Evolutionary conservation across 805 yeast species (phyloP).

Genomic region (Huiozyma sinensis): DNA sequence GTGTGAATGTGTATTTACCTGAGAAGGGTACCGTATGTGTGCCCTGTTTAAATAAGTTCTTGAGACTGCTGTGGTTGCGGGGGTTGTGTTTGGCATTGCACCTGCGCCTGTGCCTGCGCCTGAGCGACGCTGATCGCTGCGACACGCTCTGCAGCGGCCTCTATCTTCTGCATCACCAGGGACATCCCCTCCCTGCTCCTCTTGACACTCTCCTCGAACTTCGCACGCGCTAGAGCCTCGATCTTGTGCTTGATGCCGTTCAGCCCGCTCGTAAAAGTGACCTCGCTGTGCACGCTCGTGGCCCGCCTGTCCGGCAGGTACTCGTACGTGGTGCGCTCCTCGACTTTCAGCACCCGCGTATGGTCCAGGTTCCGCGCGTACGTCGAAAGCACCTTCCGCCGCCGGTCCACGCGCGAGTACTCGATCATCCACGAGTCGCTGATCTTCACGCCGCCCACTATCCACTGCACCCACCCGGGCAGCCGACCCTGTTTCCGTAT

Average conservation of each 20-base stretch:
- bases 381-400: slow-evolving; percentile 41
- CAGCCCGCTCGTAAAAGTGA: slow-evolving; percentile 57
- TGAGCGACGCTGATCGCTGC: no score
- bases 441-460: slow-evolving; percentile 32
- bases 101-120: no score
- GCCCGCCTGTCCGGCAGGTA: slow-evolving; percentile 22
- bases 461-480: slow-evolving; percentile 61
- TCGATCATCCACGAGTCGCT: slow-evolving; percentile 78
- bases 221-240: slow-evolving; percentile 70
- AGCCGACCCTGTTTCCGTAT: slow-evolving; percentile 70
- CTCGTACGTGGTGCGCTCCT: slow-evolving; percentile 57
- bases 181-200: slow-evolving; percentile 64
- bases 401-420: slow-evolving; percentile 61
- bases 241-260: slow-evolving; percentile 51
- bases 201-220: slow-evolving; percentile 55
- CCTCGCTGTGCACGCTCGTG: slow-evolving; percentile 47
- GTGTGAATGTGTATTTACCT: no score
- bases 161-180: slow-evolving; percentile 61
- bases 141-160: slow-evolving; percentile 7
- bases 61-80: no score
- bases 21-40: no score
- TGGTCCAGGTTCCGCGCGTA: slow-evolving; percentile 83
- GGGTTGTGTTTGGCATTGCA: no score
- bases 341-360: slow-evolving; percentile 62
- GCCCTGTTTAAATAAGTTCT: no score